These are phyloP conservation scores for Vigna hirtella DNA, from an alignment of 306 rosid genomes.

Conservation along the genomic window DNA sequence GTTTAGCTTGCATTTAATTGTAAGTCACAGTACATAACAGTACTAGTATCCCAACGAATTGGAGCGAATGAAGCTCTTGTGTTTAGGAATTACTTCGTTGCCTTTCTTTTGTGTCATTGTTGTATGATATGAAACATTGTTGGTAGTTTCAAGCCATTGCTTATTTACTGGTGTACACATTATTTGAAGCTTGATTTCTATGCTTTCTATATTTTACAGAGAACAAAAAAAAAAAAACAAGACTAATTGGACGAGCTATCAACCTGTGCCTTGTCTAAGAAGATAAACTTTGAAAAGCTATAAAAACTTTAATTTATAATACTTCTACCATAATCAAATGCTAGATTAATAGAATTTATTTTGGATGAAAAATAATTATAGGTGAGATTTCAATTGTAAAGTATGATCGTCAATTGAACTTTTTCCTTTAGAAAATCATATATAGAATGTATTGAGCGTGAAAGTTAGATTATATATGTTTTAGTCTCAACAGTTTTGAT, in stretches of 20 bases:
- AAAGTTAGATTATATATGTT: not conserved
- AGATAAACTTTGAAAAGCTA: not conserved
- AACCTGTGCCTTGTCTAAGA: not conserved
- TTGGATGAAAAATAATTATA: not conserved
- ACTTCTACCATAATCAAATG: too few relatives aligned
- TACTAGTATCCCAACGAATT: slow-evolving; percentile 33
- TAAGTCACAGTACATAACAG: slow-evolving; percentile 13
- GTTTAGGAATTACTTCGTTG: not conserved
- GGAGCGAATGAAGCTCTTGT: slow-evolving; percentile 28
- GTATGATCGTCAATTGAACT: not conserved
- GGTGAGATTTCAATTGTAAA: not conserved
- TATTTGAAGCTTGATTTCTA: too few relatives aligned
- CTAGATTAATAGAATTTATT: not conserved
- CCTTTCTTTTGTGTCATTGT: not conserved
- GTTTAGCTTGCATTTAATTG: slow-evolving; percentile 27
- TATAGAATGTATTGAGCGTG: not conserved
- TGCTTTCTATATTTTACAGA: not conserved
- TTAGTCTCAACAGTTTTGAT: too few relatives aligned
- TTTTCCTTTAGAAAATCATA: not conserved
- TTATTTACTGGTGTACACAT: too few relatives aligned
- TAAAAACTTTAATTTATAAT: not conserved
- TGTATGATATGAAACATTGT: slow-evolving; percentile 16
- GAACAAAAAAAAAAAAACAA: not conserved
- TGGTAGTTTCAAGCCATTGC: not conserved
- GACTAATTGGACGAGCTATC: not conserved